Percentiles rank a stretch among this genome's conserved stretches.
Evolutionary conservation across 2,329 filamentous ascomycete species (phyloP).

Genomic region (Aspergillus felis): DNA sequence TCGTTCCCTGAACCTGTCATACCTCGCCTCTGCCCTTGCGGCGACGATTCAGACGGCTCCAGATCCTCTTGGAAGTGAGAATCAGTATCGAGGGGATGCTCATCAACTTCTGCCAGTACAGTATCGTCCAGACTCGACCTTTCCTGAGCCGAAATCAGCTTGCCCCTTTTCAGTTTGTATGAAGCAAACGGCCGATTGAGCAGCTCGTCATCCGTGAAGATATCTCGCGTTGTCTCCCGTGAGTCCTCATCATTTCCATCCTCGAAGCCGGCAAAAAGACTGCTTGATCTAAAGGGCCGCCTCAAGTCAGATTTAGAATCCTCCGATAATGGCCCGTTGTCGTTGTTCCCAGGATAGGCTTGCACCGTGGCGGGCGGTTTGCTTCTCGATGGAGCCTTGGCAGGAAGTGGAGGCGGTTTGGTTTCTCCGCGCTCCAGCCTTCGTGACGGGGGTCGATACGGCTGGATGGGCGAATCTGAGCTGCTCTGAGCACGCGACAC

Average conservation of each 20-base stretch:
- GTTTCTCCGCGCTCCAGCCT: slow-evolving; percentile 27
- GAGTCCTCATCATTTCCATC: slow-evolving; percentile 54
- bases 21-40: slow-evolving; percentile 32
- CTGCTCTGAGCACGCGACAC: slow-evolving; percentile 5
- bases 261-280: slow-evolving; percentile 82
- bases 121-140: slow-evolving; percentile 30
- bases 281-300: slow-evolving; percentile 72
- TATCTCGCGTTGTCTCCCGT: slow-evolving; percentile 22
- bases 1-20: slow-evolving; percentile 43
- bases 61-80: slow-evolving; percentile 19
- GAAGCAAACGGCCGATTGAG: slow-evolving; percentile 43
- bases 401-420: slow-evolving; percentile 29
- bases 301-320: slow-evolving; percentile 58
- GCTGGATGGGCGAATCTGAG: slow-evolving; percentile 27
- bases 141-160: slow-evolving; percentile 36
- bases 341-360: slow-evolving; percentile 73
- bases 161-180: slow-evolving; percentile 41
- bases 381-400: slow-evolving; percentile 17
- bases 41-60: slow-evolving; percentile 6
- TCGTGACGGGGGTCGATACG: slow-evolving; percentile 33
- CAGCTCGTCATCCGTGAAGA: slow-evolving; percentile 44
- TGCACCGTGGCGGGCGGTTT: slow-evolving; percentile 50
- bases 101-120: slow-evolving; percentile 35
- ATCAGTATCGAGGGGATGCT: slow-evolving; percentile 31
- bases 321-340: slow-evolving; percentile 67